Base-by-base conservation (phyloP, 139 green algal genomes). In the Trebouxia sp. region DNA sequence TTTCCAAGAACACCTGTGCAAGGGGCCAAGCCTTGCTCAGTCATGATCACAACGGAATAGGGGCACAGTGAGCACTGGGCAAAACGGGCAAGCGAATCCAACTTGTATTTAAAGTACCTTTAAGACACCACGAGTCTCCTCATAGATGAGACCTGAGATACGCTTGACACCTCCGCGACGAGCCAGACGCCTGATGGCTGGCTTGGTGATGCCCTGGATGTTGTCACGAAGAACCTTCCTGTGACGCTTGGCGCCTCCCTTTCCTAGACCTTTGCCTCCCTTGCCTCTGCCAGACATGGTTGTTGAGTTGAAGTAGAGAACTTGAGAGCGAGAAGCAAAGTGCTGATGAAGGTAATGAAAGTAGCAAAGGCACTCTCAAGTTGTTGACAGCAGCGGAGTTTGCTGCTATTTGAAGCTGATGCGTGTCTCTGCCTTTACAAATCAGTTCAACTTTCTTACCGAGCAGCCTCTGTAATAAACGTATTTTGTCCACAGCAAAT, bases 211-310 rank as follows among this genome's bases (percentile, higher is more conserved):
- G 83, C 85, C 88, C 75, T 87, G 80, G 79, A 89, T 91, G 83
- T 91, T 91, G 80, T 92, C 88, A 66, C 88, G 86, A 38, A 97
- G 83, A 47, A 97, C 93, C 93, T 97, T 97, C 79, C 93, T 85
- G 90, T 97, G 93, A 81, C 93, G 91, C 90, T 97, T 97, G 86
- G 93, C 95, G 76, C 89, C 92, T 82, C 90, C 90, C 87, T 98
- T 98, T 83, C 94, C 94, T 15, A 98, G 94, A 75, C 94, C 94
- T 88, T 98, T 98, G 87, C 94, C 94, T 79, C 94, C 94, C 89
- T 98, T 98, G 88, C 94, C 94, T 83, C 94, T 93, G 86, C 93
- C 93, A 85, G 92, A 97, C 94, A 98, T 98, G 86, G 38, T 90
- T 92, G 66, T 84, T 39, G 17, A 41, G 22, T 5, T 55, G 22